A percentile compares a stretch with the other conserved stretches of the same genome.
These are phyloP conservation scores for Phytophthora kernoviae DNA, from an alignment of 352 stramenopile genomes.

Conservation along the genomic window DNA sequence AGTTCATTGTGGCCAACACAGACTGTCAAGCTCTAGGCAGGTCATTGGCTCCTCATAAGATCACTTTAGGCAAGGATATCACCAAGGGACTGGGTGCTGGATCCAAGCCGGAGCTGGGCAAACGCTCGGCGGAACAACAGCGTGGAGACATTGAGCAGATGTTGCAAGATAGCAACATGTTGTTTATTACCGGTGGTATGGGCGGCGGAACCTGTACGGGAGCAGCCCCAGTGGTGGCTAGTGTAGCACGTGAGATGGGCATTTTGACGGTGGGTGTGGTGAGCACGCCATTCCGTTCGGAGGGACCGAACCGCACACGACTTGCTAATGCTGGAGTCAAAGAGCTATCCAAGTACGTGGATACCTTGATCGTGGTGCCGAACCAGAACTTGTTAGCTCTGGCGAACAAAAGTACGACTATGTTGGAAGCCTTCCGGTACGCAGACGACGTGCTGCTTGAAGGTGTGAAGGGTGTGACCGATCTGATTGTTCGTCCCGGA, in stretches of 20 bases:
- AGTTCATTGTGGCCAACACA: constrained; percentile 97
- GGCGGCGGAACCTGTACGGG: constrained; percentile 91
- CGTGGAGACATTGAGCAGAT: constrained; percentile 89
- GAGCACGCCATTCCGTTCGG: constrained; percentile 96
- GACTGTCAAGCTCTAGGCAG: constrained; percentile 91
- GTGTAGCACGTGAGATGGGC: constrained; percentile 91
- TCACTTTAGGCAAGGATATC: constrained; percentile 84
- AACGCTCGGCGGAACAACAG: constrained; percentile 87
- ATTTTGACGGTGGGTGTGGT: constrained; percentile 96
- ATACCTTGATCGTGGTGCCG: constrained; percentile 96
- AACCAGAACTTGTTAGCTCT: constrained; percentile 96
- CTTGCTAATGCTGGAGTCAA: constrained; percentile 93
- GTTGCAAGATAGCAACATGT: constrained; percentile 93
- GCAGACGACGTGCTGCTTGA: constrained; percentile 96
- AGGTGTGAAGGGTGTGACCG: constrained; percentile 95
- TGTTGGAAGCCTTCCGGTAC: constrained; percentile 93
- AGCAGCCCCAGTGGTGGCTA: constrained; percentile 93
- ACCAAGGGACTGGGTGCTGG: constrained; percentile 84
- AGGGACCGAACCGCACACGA: constrained; percentile 94
- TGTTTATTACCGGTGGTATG: constrained; percentile 97
- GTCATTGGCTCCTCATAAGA: constrained; percentile 81
- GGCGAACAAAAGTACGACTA: constrained; percentile 92
- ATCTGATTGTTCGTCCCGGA: constrained; percentile 95
- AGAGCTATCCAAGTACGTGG: constrained; percentile 92
- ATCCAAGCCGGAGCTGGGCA: constrained; percentile 81